Base-by-base conservation (phyloP, 2,329 filamentous ascomycete genomes). In the Claviceps digitariae region DNA sequence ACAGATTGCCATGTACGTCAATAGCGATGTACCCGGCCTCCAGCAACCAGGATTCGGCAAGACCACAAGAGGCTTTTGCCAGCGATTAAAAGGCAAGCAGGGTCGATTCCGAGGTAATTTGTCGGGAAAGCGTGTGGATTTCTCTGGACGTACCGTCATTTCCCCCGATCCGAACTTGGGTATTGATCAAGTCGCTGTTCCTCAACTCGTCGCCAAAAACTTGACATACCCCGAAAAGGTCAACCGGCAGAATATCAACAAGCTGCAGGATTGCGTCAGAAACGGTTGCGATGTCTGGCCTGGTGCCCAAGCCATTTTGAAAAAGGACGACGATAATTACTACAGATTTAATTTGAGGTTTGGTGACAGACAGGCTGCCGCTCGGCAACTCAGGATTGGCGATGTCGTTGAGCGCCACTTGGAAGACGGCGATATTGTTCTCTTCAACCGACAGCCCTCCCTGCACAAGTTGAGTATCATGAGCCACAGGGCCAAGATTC, bases 401-500 rank as follows among this genome's bases (percentile, higher is more conserved):
- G 93, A 98, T 66, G 75, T 91, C 38, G 91, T 98, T 5, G 90
- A 98, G 65, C 84, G 93, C 31, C 93, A 98, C 72, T 77, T 98
- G 1, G 89, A 95, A 65, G 91, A 98, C 63, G 87, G 89, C 49
- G 93, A 98, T 66, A 86, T 97, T 60, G 91, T 97, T 1, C 80
- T 98, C 0, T 98, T 98, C 78, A 98, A 98, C 66, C 88, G 93
- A 57, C 93, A 98, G 64, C 93, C 93, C 0, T 98, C 93, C 1
- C 79, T 98, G 9, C 93, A 98, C 76, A 98, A 97, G 69, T 85
- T 98, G 59, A 95, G 89, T 82, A 98, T 98, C 68, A 90, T 98
- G 72, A 91, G 87, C 64, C 93, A 98, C 73, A 83, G 86, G 63
- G 93, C 86, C 61, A 96, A 96, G 68, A 82, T 98, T 49, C 82